Evolutionary conservation across 768 basidiomycete genomes (phyloP).

Genomic region (Boletus edulis): DNA sequence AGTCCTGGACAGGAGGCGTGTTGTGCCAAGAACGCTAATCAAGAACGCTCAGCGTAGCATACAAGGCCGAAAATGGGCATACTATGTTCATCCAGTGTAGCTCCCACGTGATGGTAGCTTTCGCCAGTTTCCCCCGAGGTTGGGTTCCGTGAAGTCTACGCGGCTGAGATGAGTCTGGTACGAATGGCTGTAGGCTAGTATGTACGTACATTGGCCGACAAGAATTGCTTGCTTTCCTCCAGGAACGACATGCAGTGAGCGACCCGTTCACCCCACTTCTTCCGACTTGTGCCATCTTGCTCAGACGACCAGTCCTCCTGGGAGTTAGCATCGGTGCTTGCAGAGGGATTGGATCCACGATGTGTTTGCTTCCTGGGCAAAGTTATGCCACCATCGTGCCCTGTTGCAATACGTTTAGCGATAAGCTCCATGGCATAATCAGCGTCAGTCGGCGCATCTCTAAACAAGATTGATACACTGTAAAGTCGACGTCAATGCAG

Average conservation of each 20-base stretch:
- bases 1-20: conserved; percentile 53
- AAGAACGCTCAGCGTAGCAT: neutral
- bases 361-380: conserved; percentile 18
- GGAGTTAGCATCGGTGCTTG: conserved; percentile 5
- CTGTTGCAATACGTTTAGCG: conserved; percentile 54
- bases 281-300: conserved; percentile 44
- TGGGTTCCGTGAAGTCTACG: conserved; percentile 10
- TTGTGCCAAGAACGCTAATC: conserved; percentile 60
- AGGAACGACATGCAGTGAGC: conserved; percentile 45
- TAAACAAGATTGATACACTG: conserved; percentile 48
- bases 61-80: conserved; percentile 8
- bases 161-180: neutral
- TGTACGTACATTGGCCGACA: conserved; percentile 35
- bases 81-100: conserved; percentile 34
- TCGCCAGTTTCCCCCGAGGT: neutral
- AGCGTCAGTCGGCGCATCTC: conserved; percentile 60
- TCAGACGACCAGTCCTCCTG: conserved; percentile 1
- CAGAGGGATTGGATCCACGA: conserved; percentile 14
- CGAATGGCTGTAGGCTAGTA: conserved; percentile 10
- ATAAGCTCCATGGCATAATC: conserved; percentile 73
- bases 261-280: conserved; percentile 52
- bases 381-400: conserved; percentile 45
- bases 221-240: conserved; percentile 40
- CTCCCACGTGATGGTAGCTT: neutral
- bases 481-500: neutral